Evolutionary conservation across 1,284 basidiomycete species (phyloP), one percentile per base, ranked within the genome.

Genomic region (Austroboletus olivaceoglutinosus): DNA sequence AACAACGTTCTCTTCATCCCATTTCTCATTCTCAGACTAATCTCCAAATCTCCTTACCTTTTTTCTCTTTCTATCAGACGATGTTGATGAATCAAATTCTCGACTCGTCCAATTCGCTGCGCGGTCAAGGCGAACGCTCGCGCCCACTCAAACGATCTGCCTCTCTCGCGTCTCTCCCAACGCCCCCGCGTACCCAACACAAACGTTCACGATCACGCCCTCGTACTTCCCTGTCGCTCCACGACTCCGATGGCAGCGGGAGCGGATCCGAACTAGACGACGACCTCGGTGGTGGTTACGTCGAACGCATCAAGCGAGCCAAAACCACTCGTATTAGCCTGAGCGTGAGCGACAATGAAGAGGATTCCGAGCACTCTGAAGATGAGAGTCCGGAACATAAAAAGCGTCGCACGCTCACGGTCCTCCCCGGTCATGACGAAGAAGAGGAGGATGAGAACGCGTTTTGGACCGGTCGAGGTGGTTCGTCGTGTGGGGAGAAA

Each of bases 121-220:
- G 51, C 46, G 45, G 58, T 33, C 43, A 47, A 27, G 51, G 52
- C 29, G 43, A 53, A 29, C 50, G 37, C 1, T 50, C 63, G 10
- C 58, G 46, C 13, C 47, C 55, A 4, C 55, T 71, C 41, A 72
- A 71, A 55, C 68, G 71, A 10, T 72, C 70, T 12, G 61, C 65
- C 21, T 71, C 71, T 22, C 62, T 68, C 41, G 69, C 62, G 33
- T 73, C 70, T 2, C 70, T 71, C 22, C 70, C 70, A 45, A 71
- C 70, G 0, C 71, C 71, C 29, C 70, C 70, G 0, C 68, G 68
- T 15, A 73, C 70, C 9, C 60, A 48, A 6, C 63, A 63, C 48
- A 73, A 64, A 48, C 67, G 64, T 16, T 55, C 66, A 29, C 62
- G 62, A 45, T 62, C 68, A 9, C 68, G 65, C 25, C 49, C 58